Evolutionary conservation across 768 basidiomycete species (phyloP).

Genomic region (Mycena polygramma): DNA sequence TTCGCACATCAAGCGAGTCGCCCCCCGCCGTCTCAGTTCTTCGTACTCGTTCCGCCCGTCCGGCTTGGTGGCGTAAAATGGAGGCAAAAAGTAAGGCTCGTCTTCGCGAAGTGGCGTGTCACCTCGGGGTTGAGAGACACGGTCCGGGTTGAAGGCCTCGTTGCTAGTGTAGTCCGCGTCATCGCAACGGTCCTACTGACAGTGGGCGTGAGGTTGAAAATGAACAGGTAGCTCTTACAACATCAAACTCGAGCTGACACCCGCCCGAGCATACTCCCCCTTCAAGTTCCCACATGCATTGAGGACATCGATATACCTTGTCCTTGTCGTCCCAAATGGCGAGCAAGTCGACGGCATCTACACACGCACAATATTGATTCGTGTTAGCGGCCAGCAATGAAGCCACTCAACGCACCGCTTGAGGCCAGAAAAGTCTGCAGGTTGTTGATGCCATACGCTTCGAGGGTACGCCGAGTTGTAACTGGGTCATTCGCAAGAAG

Average conservation of each 20-base stretch:
- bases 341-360: slow-evolving; percentile 2
- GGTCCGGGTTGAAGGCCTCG: slow-evolving; percentile 42
- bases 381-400: not conserved
- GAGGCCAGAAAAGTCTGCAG: slow-evolving; percentile 16
- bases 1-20: slow-evolving; percentile 54
- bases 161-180: slow-evolving; percentile 27
- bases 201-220: not conserved
- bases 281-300: slow-evolving; percentile 50
- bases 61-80: slow-evolving; percentile 13
- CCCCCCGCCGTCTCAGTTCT: slow-evolving; percentile 48
- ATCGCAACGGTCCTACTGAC: slow-evolving; percentile 32
- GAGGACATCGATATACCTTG: slow-evolving; percentile 42
- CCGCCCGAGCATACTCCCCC: slow-evolving; percentile 39
- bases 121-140: slow-evolving; percentile 43
- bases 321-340: slow-evolving; percentile 40
- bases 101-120: slow-evolving; percentile 47
- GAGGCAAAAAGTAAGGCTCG: slow-evolving; percentile 22
- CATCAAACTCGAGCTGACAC: slow-evolving; percentile 40
- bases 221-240: not conserved
- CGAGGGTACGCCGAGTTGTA: slow-evolving; percentile 4
- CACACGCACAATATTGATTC: not conserved
- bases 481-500: slow-evolving; percentile 2
- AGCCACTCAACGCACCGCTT: slow-evolving; percentile 1
- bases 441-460: not conserved
- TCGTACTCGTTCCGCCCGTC: slow-evolving; percentile 43